Base-by-base conservation (phyloP, 768 basidiomycete genomes). In the Amanita fuliginea region DNA sequence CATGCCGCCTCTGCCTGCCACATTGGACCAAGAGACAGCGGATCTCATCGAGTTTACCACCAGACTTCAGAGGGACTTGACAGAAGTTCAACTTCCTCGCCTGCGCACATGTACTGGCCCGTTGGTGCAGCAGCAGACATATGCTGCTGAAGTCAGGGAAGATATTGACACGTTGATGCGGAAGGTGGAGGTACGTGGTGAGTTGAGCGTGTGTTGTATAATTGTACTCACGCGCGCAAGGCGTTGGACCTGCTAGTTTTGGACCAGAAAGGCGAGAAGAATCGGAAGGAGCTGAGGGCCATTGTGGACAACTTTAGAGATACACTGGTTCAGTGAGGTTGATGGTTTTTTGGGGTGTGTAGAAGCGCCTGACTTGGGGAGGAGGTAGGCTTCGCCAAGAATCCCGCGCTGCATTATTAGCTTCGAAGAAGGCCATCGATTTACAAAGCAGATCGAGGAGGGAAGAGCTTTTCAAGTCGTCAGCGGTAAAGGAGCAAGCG, bases 341-440 rank as follows among this genome's bases (percentile, higher is more conserved):
- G n/a, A 26, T 43, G 19, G 21, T 30, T 6, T 36, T 35, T 34
- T 51, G 28, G 41, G 22, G 34, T 51, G 13, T 6, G 41, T 22
- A 49, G 39, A 11, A 18, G 11, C 18, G 14, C n/a, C 46, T 22
- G 34, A 51, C 35, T 30, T 16, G 39, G 22, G 55, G 10, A 32
- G 33, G 50, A 47, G 48, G 8, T 44, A 88, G 86, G 35, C 49
- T 86, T 49, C 73, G 78, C 49, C 73, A 70, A 52, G 81, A 85
- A 36, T 74, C 76, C 14, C 77, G 90, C 37, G 69, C 72, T 18
- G 89, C 89, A 2, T 59, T 87, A 3, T 72, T 94, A 0, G 58
- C 72, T 5, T 93, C 89, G 4, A 95, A 91, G 60, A 73, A 75
- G 36, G 69, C 72, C 4, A 84, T 93, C 46, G 83, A 90, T 57